Conservation (phyloP, 805 yeast species). For the Saturnispora diversa region DNA sequence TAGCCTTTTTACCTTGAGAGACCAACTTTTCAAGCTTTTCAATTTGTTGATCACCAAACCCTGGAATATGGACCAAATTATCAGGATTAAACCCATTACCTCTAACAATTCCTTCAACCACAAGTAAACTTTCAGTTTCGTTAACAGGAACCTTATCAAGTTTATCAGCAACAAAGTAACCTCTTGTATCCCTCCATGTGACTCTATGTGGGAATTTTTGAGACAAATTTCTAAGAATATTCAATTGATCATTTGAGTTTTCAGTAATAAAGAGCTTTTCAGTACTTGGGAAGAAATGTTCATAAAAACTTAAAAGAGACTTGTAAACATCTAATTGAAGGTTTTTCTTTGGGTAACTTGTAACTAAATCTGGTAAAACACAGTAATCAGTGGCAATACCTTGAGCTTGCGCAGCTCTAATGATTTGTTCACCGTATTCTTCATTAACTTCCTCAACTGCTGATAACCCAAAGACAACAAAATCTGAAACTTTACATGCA, state of each 20-base stretch:
- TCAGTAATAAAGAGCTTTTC: slow-evolving; percentile 73
- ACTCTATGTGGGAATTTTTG: slow-evolving; percentile 82
- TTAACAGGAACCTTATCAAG: slow-evolving; percentile 29
- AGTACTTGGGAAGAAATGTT: slow-evolving; percentile 72
- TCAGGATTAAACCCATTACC: slow-evolving; percentile 78
- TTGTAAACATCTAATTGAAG: slow-evolving; percentile 63
- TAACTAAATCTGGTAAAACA: slow-evolving; percentile 64
- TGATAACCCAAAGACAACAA: slow-evolving; percentile 81
- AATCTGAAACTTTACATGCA: slow-evolving; percentile 84
- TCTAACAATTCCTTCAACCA: slow-evolving; percentile 76
- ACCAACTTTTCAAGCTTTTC: slow-evolving; percentile 51
- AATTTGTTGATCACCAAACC: slow-evolving; percentile 80
- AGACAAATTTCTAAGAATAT: slow-evolving; percentile 66
- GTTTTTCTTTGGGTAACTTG: slow-evolving; percentile 63
- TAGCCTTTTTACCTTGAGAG: slow-evolving; percentile 13
- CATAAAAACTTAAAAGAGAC: slow-evolving; percentile 57
- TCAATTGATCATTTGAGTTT: slow-evolving; percentile 55
- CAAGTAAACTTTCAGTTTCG: slow-evolving; percentile 34
- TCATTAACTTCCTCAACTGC: slow-evolving; percentile 77
- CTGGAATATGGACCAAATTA: slow-evolving; percentile 78
- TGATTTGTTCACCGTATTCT: slow-evolving; percentile 76
- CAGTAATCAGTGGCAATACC: slow-evolving; percentile 82
- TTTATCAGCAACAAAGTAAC: slow-evolving; percentile 72
- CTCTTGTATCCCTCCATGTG: slow-evolving; percentile 90
- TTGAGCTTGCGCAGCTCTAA: slow-evolving; percentile 84